A percentile compares a stretch with the other conserved stretches of the same genome.
Evolutionary conservation across 73 alveolate genomes (phyloP).

Genomic region (Paramecium primaurelia): DNA sequence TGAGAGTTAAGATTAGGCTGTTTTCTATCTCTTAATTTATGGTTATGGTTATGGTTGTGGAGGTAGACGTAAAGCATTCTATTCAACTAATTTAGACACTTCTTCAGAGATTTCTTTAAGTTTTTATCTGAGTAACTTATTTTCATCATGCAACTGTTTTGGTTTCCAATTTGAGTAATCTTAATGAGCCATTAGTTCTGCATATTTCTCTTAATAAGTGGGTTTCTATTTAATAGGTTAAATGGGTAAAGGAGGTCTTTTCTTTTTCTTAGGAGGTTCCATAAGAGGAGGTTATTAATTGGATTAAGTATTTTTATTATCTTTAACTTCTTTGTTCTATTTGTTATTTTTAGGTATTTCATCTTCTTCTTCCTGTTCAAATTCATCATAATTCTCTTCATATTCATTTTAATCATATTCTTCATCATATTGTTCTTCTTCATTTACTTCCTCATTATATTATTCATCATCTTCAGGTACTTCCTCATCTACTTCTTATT

Average conservation of each 20-base stretch:
- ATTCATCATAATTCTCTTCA: not conserved
- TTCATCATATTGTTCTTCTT: not conserved
- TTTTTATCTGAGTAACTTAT: not conserved
- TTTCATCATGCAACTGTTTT: conserved; percentile 7
- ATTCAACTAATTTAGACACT: not conserved
- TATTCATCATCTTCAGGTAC: not conserved
- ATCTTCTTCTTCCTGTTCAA: not conserved
- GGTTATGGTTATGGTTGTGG: not conserved
- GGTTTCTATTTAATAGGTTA: not conserved
- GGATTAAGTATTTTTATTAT: not conserved
- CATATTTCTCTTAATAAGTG: not conserved
- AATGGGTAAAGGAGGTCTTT: not conserved
- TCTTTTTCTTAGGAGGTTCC: not conserved
- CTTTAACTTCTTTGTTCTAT: not conserved
- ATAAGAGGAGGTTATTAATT: not conserved
- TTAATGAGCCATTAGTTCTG: not conserved
- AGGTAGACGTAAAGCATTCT: not conserved
- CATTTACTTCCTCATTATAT: not conserved
- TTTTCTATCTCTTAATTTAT: not conserved
- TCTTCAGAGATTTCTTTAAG: not conserved
- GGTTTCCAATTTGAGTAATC: not conserved
- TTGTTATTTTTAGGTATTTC: not conserved
- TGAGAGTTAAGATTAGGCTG: not conserved
- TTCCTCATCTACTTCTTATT: not conserved
- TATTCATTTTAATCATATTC: not conserved